Percentiles rank a stretch among this genome's conserved stretches.
phyloP scores from a whole-genome alignment of 257 asterid genomes.

The Solanum chilense region DNA sequence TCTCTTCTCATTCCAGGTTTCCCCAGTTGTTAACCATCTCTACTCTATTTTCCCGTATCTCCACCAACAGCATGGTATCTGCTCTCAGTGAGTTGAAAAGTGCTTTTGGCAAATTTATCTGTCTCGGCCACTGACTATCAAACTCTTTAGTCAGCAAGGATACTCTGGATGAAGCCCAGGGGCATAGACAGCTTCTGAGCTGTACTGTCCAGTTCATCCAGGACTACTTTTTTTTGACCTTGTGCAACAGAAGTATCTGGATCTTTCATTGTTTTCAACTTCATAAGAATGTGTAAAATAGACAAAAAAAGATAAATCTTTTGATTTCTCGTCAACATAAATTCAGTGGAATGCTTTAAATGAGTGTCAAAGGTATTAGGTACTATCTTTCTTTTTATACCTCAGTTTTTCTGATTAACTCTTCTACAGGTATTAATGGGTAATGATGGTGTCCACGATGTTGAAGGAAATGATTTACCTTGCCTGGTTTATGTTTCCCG shows the following conservation, averaged over 20 bases:
- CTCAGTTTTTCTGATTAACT: neutral
- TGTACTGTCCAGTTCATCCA: neutral
- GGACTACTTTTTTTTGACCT: neutral
- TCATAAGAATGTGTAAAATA: neutral
- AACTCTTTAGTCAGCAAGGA: neutral
- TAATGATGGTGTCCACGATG: conserved; percentile 51
- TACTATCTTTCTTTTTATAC: neutral
- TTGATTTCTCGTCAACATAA: neutral
- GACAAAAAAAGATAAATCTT: neutral
- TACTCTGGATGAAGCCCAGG: neutral
- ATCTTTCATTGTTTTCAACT: neutral
- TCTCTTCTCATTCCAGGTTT: neutral
- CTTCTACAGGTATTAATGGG: conserved; percentile 69
- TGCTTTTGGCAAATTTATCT: neutral
- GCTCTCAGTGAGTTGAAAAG: neutral
- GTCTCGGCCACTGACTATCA: neutral
- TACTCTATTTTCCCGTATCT: neutral
- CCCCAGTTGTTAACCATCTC: neutral
- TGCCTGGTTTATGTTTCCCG: conserved; percentile 78
- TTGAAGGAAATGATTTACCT: conserved; percentile 63
- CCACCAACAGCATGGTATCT: neutral
- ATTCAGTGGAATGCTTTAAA: neutral
- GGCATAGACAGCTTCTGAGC: neutral
- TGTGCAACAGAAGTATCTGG: neutral
- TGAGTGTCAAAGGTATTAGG: neutral